These are phyloP conservation scores for Choiromyces venosus DNA, from an alignment of 495 filamentous ascomycete genomes.

Conservation along the genomic window DNA sequence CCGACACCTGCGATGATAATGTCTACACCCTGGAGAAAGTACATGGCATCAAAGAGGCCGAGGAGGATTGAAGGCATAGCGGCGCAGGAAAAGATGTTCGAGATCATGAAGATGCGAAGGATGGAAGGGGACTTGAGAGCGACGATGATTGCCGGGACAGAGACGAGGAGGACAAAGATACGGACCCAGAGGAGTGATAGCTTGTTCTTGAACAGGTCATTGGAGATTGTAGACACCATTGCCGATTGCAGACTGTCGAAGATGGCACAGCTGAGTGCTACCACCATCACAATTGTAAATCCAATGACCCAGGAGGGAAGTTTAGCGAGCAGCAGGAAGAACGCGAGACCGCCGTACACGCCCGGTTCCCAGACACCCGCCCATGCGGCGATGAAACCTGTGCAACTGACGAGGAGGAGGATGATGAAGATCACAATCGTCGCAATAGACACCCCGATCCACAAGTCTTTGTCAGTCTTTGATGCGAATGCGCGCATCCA, in stretches of 20 bases:
- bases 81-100: constrained; percentile 65
- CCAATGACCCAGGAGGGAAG: constrained; percentile 70
- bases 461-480: constrained; percentile 69
- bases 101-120: constrained; percentile 70
- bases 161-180: constrained; percentile 58
- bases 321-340: constrained; percentile 65
- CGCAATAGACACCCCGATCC: constrained; percentile 61
- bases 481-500: constrained; percentile 79
- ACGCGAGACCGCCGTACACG: constrained; percentile 59
- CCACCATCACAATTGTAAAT: constrained; percentile 68
- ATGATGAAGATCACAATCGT: constrained; percentile 57
- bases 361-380: constrained; percentile 57
- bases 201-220: constrained; percentile 71
- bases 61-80: constrained; percentile 63
- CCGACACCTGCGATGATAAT: constrained; percentile 66
- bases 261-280: constrained; percentile 60
- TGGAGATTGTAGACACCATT: constrained; percentile 68
- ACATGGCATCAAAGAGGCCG: constrained; percentile 52
- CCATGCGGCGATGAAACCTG: constrained; percentile 69
- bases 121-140: constrained; percentile 66
- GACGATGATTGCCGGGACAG: constrained; percentile 63
- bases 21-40: constrained; percentile 70
- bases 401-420: constrained; percentile 60
- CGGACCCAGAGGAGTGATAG: constrained; percentile 66
- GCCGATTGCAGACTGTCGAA: constrained; percentile 71